Base-by-base conservation (phyloP, 371 early-diverging fungal genomes). In the Umbelopsis sp. region DNA sequence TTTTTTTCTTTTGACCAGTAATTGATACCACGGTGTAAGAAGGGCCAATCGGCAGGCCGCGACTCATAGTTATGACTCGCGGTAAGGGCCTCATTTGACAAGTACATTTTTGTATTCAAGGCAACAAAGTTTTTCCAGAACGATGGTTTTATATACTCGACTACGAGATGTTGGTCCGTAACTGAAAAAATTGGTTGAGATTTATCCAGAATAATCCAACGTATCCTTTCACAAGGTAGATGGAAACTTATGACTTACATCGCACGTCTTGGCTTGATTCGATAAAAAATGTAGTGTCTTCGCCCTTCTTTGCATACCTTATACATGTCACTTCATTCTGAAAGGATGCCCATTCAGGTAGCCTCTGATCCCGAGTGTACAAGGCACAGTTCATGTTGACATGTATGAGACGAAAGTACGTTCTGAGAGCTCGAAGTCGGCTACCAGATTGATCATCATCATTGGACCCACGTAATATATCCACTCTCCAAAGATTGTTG, bases 261-360 rank as follows among this genome's bases (percentile, higher is more conserved):
- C 72, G 65, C 25, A 67, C 66, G 69, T 89, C 79, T 12, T 63
- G 24, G 57, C 84, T 84, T 22, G 83, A 75, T 65, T 88, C 88
- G 67, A 57, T 32, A 57, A 25, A 57, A 9, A 57, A 57, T 16
- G 37, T 57, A 3, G 32, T 57, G 18, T 14, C 29, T 16, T 57
- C 35, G 12, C 35, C 32, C 12, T 80, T 74, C 65, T 79, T 79
- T 3, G 90, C 91, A 44, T 84, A 84, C 41, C 82, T 76, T 69
- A 93, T 89, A 65, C 94, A 93, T 0, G 99, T 99, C n/a, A 99
- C 91, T 79, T 99, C 99, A 73, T 99, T 98, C 75, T 96, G 97
- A 63, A 92, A 89, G 4, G 96, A 95, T 22, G 96, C 97, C 99
- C 99, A 98, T 1, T 88, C 90, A 9, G 98, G 97, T 45, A 95